Evolutionary conservation across 1,284 basidiomycete genomes (phyloP), one percentile per base, ranked within the genome.

Genomic region (Bjerkandera adusta): DNA sequence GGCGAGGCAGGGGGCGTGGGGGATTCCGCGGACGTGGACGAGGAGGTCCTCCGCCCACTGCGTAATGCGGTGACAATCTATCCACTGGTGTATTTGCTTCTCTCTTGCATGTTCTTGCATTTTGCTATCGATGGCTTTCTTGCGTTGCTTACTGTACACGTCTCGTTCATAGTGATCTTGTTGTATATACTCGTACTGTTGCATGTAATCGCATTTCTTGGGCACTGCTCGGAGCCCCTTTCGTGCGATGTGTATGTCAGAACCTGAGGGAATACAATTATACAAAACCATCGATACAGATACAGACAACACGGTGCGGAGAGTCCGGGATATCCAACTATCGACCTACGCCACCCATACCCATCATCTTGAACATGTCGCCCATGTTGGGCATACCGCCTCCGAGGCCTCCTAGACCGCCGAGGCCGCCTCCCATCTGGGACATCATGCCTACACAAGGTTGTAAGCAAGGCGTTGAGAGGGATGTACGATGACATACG

Each of bases 351-450:
- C 71, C 67, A 44, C 84, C 83, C 83, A 86, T 85, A 12, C 85
- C 85, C 85, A 89, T 87, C 85, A 89, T 86, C 69, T 89, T 89
- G 63, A 89, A 71, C 84, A 89, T 85, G 55, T 89, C 85, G 15
- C 67, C 71, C 72, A 89, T 80, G 49, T 79, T 78, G 39, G 78
- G 75, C 77, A 83, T 78, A 15, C 80, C 78, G 13, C 64, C 71
- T 54, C 79, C 67, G 45, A 83, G 57, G 29, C 76, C 75, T 34
- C 75, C 76, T 5, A 79, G 57, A 5, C 77, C 79, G 36, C 76
- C 77, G 7, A 82, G 63, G 3, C 80, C 81, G 43, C 73, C 69
- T 15, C 89, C 90, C 89, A 93, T 92, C 54, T 86, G 84, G 42
- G 81, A 68, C 87, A 95, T 93, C 83, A 93, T 92, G 37, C 82